phyloP scores from a whole-genome alignment of 1,139 yeast genomes.

The Pichia sp. region DNA sequence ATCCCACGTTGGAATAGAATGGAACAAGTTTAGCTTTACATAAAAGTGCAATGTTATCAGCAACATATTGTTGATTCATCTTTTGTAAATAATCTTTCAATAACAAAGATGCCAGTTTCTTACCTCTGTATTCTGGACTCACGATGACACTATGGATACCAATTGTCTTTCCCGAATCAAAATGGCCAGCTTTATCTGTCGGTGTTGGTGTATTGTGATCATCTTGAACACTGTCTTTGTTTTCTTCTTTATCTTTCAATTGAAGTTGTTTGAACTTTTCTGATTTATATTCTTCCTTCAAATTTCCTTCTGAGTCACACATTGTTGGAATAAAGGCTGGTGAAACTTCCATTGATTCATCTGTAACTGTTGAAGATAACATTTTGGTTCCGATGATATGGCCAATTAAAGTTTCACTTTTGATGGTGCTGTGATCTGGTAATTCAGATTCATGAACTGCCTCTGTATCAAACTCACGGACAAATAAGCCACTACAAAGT shows the following conservation, averaged over 20 bases:
- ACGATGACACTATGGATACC: slow-evolving; percentile 82
- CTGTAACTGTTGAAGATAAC: slow-evolving; percentile 45
- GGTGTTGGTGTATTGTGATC: neutral
- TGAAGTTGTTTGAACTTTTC: slow-evolving; percentile 21
- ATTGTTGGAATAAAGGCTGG: slow-evolving; percentile 2
- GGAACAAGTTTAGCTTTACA: slow-evolving; percentile 65
- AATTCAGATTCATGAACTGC: slow-evolving; percentile 34
- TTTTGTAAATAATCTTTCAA: slow-evolving; percentile 88
- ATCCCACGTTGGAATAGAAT: slow-evolving; percentile 78
- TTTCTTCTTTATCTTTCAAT: slow-evolving; percentile 28
- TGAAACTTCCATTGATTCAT: slow-evolving; percentile 62
- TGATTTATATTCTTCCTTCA: slow-evolving; percentile 22
- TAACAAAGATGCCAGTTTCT: slow-evolving; percentile 74
- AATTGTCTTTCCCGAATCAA: slow-evolving; percentile 64
- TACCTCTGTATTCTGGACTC: slow-evolving; percentile 72
- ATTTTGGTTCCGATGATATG: slow-evolving; percentile 83
- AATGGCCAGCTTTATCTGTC: slow-evolving; percentile 50
- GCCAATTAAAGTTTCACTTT: slow-evolving; percentile 66
- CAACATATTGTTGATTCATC: slow-evolving; percentile 79
- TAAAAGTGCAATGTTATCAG: slow-evolving; percentile 67
- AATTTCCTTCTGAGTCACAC: slow-evolving; percentile 15
- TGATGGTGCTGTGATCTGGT: slow-evolving; percentile 42
- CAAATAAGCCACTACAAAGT: slow-evolving; percentile 78
- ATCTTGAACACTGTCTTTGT: neutral
- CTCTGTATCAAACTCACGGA: slow-evolving; percentile 48